These are phyloP conservation scores for Aristolochia fimbriata DNA, from an alignment of 164 flowering plant genomes.

Conservation along the genomic window DNA sequence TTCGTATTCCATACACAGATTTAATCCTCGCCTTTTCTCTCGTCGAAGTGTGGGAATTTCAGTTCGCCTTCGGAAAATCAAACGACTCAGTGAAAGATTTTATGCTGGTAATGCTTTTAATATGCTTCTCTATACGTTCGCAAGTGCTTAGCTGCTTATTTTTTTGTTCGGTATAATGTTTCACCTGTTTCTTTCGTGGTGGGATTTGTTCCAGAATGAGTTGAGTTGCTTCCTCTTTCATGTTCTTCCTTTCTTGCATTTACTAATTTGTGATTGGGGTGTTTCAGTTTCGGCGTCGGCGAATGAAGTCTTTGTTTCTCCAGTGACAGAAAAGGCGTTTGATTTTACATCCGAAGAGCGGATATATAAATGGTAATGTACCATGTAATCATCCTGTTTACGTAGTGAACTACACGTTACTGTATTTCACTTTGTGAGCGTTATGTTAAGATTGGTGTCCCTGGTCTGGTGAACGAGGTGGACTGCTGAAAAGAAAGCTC, in stretches of 20 bases:
- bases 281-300: constrained; percentile 42
- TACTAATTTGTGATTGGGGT: constrained; percentile 1
- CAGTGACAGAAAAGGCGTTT: constrained; percentile 59
- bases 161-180: not conserved
- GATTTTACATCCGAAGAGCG: constrained; percentile 79
- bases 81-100: constrained; percentile 15
- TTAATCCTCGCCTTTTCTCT: constrained; percentile 39
- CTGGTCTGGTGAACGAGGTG: not conserved
- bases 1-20: constrained; percentile 8
- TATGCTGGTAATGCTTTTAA: constrained; percentile 15
- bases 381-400: not conserved
- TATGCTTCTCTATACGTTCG: not conserved
- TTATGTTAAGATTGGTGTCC: not conserved
- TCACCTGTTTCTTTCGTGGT: not conserved
- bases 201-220: not conserved
- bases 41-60: constrained; percentile 20
- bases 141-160: no score
- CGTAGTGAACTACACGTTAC: not conserved
- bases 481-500: no score
- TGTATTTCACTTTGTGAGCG: no score
- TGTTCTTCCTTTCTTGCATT: not conserved
- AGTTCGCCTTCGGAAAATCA: constrained; percentile 18
- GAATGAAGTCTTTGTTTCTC: constrained; percentile 59
- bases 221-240: not conserved
- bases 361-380: constrained; percentile 76